Base-by-base conservation (phyloP, 352 stramenopile species). In the Phytophthora melonis region DNA sequence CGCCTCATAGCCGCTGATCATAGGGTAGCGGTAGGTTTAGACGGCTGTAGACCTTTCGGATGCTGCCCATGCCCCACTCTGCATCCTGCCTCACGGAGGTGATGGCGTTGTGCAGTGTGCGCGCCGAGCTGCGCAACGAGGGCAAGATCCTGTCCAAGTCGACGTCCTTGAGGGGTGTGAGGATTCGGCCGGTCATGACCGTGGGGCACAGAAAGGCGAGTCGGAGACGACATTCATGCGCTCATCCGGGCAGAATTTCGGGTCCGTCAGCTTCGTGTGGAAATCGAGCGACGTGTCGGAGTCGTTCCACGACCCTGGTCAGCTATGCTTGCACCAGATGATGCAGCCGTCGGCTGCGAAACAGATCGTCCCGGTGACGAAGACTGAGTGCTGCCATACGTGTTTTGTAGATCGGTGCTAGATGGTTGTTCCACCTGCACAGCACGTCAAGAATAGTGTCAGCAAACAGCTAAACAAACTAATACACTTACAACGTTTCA, bases 301-400 rank as follows among this genome's bases (percentile, higher is more conserved):
- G 41, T 50, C 16, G 41, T 50, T 50, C 16, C 41, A 50, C 41
- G 41, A 50, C 47, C 47, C 47, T 19, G 47, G 47, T 10, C 19
- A 54, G 18, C 16, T 54, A 27, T 54, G 47, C 19, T 54, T 54
- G 47, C 47, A 54, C 21, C 47, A 54, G n/a, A 30, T 30, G 16
- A 54, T 54, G 47, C 47, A 54, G 47, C 47, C 47, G n/a, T 54
- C 47, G 47, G 47, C 47, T 25, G 47, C 47, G 10, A 54, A 30
- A 27, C 47, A 54, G 47, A 54, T 54, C 47, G 47, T 54, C 47
- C 47, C 47, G 47, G 47, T 54, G 19, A 54, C 14, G 41, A 50
- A 50, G 41, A 21, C 41, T 50, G 41, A 50, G 16, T 50, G 41
- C 41, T 21, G 41, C 41, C 18, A 50, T 16, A 16, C 41, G 41